Evolutionary conservation across 805 yeast species (phyloP), one percentile per base, ranked within the genome.

Genomic region (Kluyveromyces siamensis): DNA sequence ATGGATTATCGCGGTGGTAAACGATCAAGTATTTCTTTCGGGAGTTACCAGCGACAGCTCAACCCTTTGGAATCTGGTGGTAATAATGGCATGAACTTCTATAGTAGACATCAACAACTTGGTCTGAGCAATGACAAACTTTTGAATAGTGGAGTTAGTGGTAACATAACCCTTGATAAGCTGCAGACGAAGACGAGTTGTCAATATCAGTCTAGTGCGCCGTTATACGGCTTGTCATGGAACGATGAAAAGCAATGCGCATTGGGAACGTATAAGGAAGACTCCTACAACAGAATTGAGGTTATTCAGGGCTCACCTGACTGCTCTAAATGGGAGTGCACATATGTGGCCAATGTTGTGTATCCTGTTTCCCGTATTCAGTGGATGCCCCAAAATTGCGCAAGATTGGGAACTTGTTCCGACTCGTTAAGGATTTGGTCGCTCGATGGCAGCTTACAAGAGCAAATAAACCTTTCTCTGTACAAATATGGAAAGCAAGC

Each of bases 281-380:
- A 87, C 45, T 70, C 80, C 27, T 70, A 73, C 39, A 90, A 90
- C 66, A 77, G 78, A 54, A 62, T 89, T 25, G 81, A 80, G 58
- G 65, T 84, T 1, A 53, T 76, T 9, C 65, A 68, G 43, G 45
- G 39, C 2, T 75, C 77, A 0, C 41, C 60, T 0, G 50, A 73
- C 77, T 6, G 81, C 85, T 11, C 86, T 83, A 59, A 96, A 82
- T 71, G 93, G 98, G 96, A 87, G 16, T 56, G 53, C 21, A 55
- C 62, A 2, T 56, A 62, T 8, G 66, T 64, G 42, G 52, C 54
- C 35, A 55, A 58, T 30, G 57, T 61, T n/a, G 59, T 59, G 9
- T 65, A 61, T 46, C 68, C 69, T 1, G 58, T 65, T 8, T 59
- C 64, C 43, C 57, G 58, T 25, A 58, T 64, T 8, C 65, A 65